Evolutionary conservation across 805 yeast species (phyloP), one percentile per base, ranked within the genome.

Genomic region (Tanozyma kutaoensis): DNA sequence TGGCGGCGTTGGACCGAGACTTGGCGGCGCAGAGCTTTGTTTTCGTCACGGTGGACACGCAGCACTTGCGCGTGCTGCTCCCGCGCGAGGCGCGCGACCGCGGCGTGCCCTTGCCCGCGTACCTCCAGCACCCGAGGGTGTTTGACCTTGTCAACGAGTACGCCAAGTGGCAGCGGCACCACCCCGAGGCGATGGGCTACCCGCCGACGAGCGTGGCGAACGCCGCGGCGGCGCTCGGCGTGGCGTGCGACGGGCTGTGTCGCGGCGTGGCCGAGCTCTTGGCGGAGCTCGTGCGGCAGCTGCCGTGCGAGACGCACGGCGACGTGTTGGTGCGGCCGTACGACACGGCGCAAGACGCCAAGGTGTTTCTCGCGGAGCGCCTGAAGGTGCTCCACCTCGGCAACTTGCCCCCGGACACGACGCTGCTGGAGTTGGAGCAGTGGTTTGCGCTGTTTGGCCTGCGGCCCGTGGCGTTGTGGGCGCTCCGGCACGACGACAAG

Each of bases 361-460:
- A 66, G 24, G 69, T 70, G 6, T 85, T 85, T 42, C 46, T 69
- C 21, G 53, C 63, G 11, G 95, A 84, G 47, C 62, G 76, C 30
- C 79, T 93, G 3, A 75, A 73, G 41, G 80, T 82, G n/a, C 48
- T 85, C 28, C 81, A 73, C 47, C 56, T 85, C 50, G 64, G 78
- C n/a, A 84, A 82, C 48, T 55, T 86, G 36, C 86, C 95, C 2
- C 60, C 61, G 15, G 95, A 85, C 42, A 80, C 88, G 5, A 86
- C 95, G 1, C 95, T 86, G 50, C 66, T 84, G 27, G 95, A 86
- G 51, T 59, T 85, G 25, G 95, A 85, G 55, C 64, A 77, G 18
- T 86, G 95, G 95, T 85, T 84, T 47, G 72, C 84, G 4, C 91
- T 80, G 45, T 76, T 69, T 46, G 93, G 93, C 3, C 78, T 82